Evolutionary conservation across 106 monocot species (phyloP), one percentile per base, ranked within the genome.

Genomic region (Allium sativum): DNA sequence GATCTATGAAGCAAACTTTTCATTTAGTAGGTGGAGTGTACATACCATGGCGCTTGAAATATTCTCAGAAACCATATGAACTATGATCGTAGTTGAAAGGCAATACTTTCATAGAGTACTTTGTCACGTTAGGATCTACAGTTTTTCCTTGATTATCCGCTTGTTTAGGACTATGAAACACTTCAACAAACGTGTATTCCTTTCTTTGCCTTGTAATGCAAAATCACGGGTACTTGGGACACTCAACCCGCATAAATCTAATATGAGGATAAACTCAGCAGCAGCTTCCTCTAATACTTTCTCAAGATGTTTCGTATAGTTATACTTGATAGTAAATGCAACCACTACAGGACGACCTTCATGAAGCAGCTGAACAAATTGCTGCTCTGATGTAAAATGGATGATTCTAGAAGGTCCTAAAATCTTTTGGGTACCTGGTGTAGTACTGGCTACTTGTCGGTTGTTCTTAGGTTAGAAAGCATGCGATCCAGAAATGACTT

Each of bases 141-240:
- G 65, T 54, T 79, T 69, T 90, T 58, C 82, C 83, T 70, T 77
- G 85, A 56, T 61, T 72, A 54, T 40, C 52, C 45, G 83, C 75
- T 68, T 94, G 83, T 63, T 89, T 81, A 21, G 93, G 89, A 48
- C 78, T 89, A 72, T 86, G 78, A 79, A 86, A 94, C 55, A 89
- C 73, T 80, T 94, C 93, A 65, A 94, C 81, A 67, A 93, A 93
- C 17, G 93, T 88, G 63, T 93, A 93, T 1, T 93, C 93, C 45
- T 83, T 85, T 59, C 59, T 93, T 62, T 89, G 88, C 57, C 93
- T 85, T 66, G 89, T 67, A 7, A 93, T 80, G 73, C 93, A 93
- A 72, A 93, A 93, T 52, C 89, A 85, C 31, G 93, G 93, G 66
- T 83, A 93, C 54, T 89, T 93, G 12, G 93, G 93, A 48, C 93